Base-by-base conservation (phyloP, 805 yeast genomes). In the Limtongia smithiae region DNA sequence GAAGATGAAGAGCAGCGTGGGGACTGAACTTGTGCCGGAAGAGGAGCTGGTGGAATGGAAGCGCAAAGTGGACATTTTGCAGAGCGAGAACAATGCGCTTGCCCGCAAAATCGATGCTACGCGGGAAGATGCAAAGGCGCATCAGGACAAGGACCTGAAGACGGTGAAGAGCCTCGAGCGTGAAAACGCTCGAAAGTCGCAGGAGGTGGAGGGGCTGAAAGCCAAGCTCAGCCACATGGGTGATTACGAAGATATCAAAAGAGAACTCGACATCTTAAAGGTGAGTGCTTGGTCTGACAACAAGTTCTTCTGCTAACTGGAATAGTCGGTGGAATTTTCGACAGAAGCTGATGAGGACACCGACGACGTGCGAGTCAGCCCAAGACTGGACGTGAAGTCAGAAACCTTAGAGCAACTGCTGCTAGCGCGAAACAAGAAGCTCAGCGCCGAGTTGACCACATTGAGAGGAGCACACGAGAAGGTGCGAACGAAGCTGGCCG, bases 211-310 rank as follows among this genome's bases (percentile, higher is more conserved):
- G 8, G 62, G 65, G 3, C 68, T 85, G 56, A 78, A 77, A 60
- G 68, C 69, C 22, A 76, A 77, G 48, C 62, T 83, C 37, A 68
- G 69, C 2, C 65, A 70, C 28, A 78, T 80, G 44, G 68, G 74
- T 2, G 96, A 89, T 63, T 89, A 90, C 65, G 89, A 85, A 44
- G 89, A 86, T 54, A 64, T 89, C 41, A 88, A 87, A 64, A 77
- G 79, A 42, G 96, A 90, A 61, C 70, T 90, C 56, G 77, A 75
- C 17, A 77, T 88, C 22, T 65, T 89, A 52, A 80, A 83, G 62
- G 81, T 82, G 55, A 82, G 88, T 33, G n/a, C n/a, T n/a, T n/a
- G n/a, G n/a, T n/a, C n/a, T n/a, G n/a, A n/a, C n/a, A n/a, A n/a
- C n/a, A n/a, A n/a, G n/a, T 87, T 85, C 60, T 84, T 88, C 67